A percentile compares a stretch with the other conserved stretches of the same genome.
phyloP scores from a whole-genome alignment of 2,329 filamentous ascomycete genomes.

The Trichoderma atrobrunneum region DNA sequence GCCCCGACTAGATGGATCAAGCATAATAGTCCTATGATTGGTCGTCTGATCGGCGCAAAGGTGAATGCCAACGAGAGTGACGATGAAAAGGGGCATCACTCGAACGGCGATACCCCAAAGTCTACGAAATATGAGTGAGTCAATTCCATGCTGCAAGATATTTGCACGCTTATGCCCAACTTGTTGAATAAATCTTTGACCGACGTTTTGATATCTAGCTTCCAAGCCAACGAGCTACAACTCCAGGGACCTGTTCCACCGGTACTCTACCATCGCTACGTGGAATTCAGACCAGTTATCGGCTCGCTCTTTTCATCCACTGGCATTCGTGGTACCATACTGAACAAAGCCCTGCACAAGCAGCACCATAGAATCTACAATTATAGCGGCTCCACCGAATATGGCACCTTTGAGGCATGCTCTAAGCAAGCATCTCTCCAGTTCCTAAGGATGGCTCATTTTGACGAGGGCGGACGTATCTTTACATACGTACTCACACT shows the following conservation, averaged over 20 bases:
- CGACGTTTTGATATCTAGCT: conserved; percentile 48
- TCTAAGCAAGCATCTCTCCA: conserved; percentile 69
- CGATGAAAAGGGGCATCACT: conserved; percentile 30
- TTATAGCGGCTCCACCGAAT: conserved; percentile 72
- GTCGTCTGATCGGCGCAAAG: conserved; percentile 71
- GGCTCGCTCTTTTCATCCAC: conserved; percentile 80
- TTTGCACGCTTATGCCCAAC: background rate
- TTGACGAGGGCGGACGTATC: conserved; percentile 78
- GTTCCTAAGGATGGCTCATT: conserved; percentile 83
- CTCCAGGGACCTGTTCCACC: conserved; percentile 77
- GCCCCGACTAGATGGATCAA: conserved; percentile 74
- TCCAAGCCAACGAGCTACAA: conserved; percentile 91
- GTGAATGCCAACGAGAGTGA: conserved; percentile 58
- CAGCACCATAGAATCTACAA: conserved; percentile 90
- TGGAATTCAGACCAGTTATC: conserved; percentile 89
- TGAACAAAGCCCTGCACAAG: conserved; percentile 84
- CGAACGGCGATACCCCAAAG: conserved; percentile 42
- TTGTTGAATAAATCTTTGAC: background rate
- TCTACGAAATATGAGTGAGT: conserved; percentile 74
- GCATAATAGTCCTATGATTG: conserved; percentile 87
- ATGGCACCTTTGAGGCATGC: conserved; percentile 64
- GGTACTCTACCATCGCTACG: conserved; percentile 83
- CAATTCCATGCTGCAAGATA: background rate
- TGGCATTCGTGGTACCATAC: conserved; percentile 72
- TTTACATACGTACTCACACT: conserved; percentile 92